These are phyloP conservation scores for Brettanomyces nanus DNA, from an alignment of 805 yeast species.

Conservation along the genomic window DNA sequence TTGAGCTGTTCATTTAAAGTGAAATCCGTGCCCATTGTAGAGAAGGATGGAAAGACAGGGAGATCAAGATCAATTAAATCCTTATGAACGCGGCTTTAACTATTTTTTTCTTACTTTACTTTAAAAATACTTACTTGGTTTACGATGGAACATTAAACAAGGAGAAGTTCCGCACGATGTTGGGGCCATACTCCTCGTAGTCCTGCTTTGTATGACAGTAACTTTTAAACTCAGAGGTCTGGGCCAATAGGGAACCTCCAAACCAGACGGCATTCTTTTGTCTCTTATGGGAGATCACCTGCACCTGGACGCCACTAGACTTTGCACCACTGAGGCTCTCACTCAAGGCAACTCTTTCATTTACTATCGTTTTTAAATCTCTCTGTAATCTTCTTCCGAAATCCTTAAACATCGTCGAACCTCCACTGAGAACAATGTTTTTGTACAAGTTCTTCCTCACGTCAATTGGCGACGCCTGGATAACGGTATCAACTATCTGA, in stretches of 20 bases:
- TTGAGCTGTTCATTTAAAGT: conserved; percentile 10
- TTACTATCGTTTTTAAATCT: conserved; percentile 81
- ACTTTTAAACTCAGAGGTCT: conserved; percentile 92
- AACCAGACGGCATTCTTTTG: conserved; percentile 99
- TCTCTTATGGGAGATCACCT: conserved; percentile 93
- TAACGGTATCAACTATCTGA: conserved; percentile 89
- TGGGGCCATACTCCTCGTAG: conserved; percentile 97
- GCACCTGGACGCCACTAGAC: conserved; percentile 93
- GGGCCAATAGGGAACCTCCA: conserved; percentile 95
- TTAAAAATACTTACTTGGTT: neutral
- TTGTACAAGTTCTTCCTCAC: conserved; percentile 94
- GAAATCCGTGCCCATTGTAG: neutral
- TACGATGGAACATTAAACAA: conserved; percentile 76
- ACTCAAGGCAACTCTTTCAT: conserved; percentile 75
- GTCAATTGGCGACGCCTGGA: conserved; percentile 93
- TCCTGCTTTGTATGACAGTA: conserved; percentile 96
- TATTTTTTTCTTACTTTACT: neutral
- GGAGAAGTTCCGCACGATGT: conserved; percentile 94
- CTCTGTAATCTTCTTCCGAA: conserved; percentile 96
- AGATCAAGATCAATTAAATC: neutral
- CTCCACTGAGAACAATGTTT: conserved; percentile 94
- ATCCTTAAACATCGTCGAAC: conserved; percentile 97
- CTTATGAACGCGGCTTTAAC: neutral
- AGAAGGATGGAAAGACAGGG: neutral
- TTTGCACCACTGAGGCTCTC: conserved; percentile 69